Conservation (phyloP, 2,329 filamentous ascomycete genomes). For the Penicillium glabrum region DNA sequence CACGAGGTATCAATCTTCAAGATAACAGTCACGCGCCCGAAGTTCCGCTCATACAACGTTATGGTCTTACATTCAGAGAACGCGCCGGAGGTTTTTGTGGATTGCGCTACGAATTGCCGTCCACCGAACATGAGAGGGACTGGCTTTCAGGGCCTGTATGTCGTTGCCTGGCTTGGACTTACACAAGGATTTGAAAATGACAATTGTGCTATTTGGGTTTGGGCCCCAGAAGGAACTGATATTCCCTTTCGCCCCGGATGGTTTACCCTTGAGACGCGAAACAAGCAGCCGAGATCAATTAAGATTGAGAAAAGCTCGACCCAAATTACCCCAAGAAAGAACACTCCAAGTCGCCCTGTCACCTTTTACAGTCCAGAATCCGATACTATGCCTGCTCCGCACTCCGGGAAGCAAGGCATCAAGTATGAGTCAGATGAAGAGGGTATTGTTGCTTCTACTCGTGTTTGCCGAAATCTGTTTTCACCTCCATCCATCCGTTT, state of each 20-base stretch:
- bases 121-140: background rate
- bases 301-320: background rate
- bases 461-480: background rate
- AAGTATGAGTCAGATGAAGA: background rate
- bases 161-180: constrained; percentile 11
- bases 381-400: background rate
- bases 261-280: background rate
- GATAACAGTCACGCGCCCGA: constrained; percentile 1
- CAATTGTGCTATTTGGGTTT: constrained; percentile 9
- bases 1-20: constrained; percentile 6
- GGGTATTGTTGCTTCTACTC: background rate
- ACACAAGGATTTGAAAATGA: constrained; percentile 4
- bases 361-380: background rate
- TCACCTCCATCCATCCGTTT: constrained; percentile 7
- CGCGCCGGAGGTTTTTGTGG: background rate
- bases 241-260: background rate
- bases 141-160: constrained; percentile 2
- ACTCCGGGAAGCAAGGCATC: background rate
- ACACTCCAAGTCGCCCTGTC: background rate
- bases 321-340: background rate
- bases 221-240: background rate
- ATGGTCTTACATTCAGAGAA: background rate
- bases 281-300: background rate
- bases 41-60: background rate
- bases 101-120: background rate